Base-by-base conservation (phyloP, 169 alveolate genomes). In the Cryptosporidium viatorum region DNA sequence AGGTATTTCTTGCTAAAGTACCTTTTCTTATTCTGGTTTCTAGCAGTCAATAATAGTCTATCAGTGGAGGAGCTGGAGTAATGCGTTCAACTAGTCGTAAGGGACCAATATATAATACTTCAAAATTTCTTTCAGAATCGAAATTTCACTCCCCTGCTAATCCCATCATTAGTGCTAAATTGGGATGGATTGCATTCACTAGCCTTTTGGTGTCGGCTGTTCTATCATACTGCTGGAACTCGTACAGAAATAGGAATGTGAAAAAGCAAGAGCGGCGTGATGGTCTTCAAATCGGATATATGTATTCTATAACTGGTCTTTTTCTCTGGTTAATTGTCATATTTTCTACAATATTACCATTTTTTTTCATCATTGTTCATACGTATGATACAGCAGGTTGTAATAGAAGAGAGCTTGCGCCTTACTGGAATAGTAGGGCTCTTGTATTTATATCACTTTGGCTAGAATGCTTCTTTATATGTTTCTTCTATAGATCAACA, bases 381-480 rank as follows among this genome's bases (percentile, higher is more conserved):
- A 80, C 89, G 7, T 80, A 62, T 23, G 89, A 80, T 43, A 80
- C 89, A 8, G 89, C 89, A 18, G 89, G 89, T 12, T 80, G 89
- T 29, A 67, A 65, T 55, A 37, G 80, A 18, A 59, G 51, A 29
- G 65, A 80, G 37, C 65, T 80, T 21, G 75, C 80, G 18, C 89
- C 65, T 29, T 80, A 60, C 41, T 80, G 89, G 89, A 16, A 29
- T n/a, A 16, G 9, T 6, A 80, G 89, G 23, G 89, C 89, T 43
- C 39, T 45, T 26, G 70, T 58, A 12, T 80, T 80, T 48, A 62
- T 80, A 23, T 31, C 55, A 16, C 74, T 80, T 16, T 80, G 89
- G 89, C 21, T 80, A 14, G 80, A 62, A 29, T 80, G 80, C 39
- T 80, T 80, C 55, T 26, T 70, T 10, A 21, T 65, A 29, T 80